Conservation (phyloP, 305 asterid species). For the Monarda citriodora region DNA sequence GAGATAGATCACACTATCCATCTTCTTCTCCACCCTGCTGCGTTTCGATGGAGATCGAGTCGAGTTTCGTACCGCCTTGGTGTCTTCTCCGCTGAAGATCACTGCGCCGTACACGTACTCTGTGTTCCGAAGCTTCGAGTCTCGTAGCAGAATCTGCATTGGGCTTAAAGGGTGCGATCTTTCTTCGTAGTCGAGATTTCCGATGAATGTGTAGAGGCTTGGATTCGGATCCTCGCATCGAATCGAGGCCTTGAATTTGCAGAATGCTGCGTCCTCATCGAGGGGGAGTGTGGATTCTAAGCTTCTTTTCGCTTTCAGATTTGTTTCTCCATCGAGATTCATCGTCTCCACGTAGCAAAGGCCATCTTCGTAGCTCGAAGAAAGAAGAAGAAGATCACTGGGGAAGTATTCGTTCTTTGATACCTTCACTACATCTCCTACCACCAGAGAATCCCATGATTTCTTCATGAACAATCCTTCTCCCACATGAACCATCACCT, state of each 20-base stretch:
- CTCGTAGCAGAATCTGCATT: conserved; percentile 59
- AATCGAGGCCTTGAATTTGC: conserved; percentile 37
- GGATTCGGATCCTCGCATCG: conserved; percentile 76
- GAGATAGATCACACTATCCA: conserved; percentile 68
- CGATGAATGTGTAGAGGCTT: conserved; percentile 62
- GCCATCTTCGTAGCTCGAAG: conserved; percentile 83
- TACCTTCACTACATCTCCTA: conserved; percentile 78
- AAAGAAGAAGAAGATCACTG: conserved; percentile 65
- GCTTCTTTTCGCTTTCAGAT: conserved; percentile 63
- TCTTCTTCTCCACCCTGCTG: conserved; percentile 69
- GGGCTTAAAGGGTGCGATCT: conserved; percentile 42
- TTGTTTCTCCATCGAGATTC: conserved; percentile 91
- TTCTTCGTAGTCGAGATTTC: conserved; percentile 37
- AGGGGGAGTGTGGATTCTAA: conserved; percentile 47
- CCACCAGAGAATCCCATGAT: conserved; percentile 54
- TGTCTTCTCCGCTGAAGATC: conserved; percentile 72
- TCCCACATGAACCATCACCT: conserved; percentile 56
- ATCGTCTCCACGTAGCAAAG: conserved; percentile 87
- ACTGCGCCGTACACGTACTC: conserved; percentile 64
- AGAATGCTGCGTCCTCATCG: conserved; percentile 33
- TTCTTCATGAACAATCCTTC: conserved; percentile 42
- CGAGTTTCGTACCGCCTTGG: conserved; percentile 72
- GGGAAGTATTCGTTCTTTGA: conserved; percentile 71
- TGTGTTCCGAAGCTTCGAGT: conserved; percentile 82
- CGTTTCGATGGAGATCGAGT: conserved; percentile 71